Evolutionary conservation across 345 rosid species (phyloP), one percentile per base, ranked within the genome.

Genomic region (Cardamine chenopodiifolia): DNA sequence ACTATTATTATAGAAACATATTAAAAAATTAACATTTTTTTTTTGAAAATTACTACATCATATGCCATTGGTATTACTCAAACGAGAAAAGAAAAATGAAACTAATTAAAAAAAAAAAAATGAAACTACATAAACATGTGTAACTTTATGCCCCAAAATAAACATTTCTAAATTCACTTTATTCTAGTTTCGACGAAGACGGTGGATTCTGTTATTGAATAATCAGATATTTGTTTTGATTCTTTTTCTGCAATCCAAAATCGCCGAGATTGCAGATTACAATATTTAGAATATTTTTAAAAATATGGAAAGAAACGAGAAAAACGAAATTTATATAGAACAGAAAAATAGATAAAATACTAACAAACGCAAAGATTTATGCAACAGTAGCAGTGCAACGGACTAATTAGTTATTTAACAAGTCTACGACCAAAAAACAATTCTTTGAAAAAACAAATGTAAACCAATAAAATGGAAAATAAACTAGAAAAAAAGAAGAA

Each of bases 121-220:
- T 42, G n/a, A 40, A 40, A 14, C 8, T 42, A 42, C 17, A 4
- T 5, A 40, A 40, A 13, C 45, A 13, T 40, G 2, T 39, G 4
- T 39, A 12, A 39, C 6, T 39, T 39, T 39, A 37, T 35, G 4
- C 14, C 44, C 18, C 7, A 42, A 42, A 42, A 42, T 5, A 44
- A 42, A 70, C 22, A 34, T 23, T 61, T 25, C 8, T 18, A 37
- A 25, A 49, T 62, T 37, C 37, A 8, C 17, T 32, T 35, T 26
- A n/a, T 42, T 42, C 2, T 17, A n/a, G 4, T 55, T 54, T 70
- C 23, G 39, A 49, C 78, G 68, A 66, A 49, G 72, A 74, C 34
- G 54, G 37, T 59, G 78, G 78, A 74, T 66, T 74, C 61, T 67
- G 66, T 74, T 74, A 72, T 39, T 66, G 72, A 73, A 65, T 45